Evolutionary conservation across 148 eudicot species (phyloP), one percentile per base, ranked within the genome.

Genomic region (Linanthus parryae): DNA sequence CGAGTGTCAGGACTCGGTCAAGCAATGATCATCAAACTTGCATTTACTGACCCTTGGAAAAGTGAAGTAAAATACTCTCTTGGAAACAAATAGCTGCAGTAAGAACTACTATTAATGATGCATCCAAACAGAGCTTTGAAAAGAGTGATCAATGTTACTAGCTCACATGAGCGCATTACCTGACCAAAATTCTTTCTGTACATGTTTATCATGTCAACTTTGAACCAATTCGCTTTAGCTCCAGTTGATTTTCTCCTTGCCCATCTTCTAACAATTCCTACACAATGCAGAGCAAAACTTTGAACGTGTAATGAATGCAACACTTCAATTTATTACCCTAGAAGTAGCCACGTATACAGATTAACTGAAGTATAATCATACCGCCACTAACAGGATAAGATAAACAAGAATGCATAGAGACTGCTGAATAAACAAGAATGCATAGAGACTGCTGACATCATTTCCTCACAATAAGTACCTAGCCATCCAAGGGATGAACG

Each of bases 231-330:
- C 15, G 20, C 30, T 37, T 36, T 5, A 25, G 24, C 15, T 48
- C 46, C 28, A 9, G 20, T 27, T 36, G 12, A 36, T 44, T 12
- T 47, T 13, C 18, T 11, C 27, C 43, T 40, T 26, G 26, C 18
- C 55, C 28, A 17, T 59, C 52, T 48, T 35, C 34, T 24, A 35
- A 25, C 44, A 58, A 24, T 59, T 22, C 29, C 63, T 59, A 23
- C 34, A 6, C 17, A 7, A 44, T 44, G 41, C 23, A 44, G 31
- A 42, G 4, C 27, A 18, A 16, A 24, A 56, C n/a, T n/a, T n/a
- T n/a, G n/a, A n/a, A n/a, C n/a, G n/a, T n/a, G n/a, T n/a, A n/a
- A n/a, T n/a, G n/a, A n/a, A n/a, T n/a, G n/a, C n/a, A n/a, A n/a
- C n/a, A n/a, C n/a, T n/a, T n/a, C n/a, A n/a, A n/a, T n/a, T n/a